These are phyloP conservation scores for Kluyveromyces aestuarii DNA, from an alignment of 805 yeast species.

Conservation along the genomic window DNA sequence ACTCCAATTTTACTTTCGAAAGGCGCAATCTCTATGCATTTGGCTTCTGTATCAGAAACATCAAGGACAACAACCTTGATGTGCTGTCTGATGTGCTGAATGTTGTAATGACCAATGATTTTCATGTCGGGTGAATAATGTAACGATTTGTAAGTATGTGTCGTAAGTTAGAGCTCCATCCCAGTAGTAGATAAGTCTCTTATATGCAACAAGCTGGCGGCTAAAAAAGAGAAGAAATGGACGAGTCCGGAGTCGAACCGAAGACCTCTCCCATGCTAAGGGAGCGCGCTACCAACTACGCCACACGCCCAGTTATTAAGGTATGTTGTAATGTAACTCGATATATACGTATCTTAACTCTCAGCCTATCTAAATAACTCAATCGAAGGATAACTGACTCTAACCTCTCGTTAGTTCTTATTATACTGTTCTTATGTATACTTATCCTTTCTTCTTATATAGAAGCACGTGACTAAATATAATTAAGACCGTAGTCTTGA, in stretches of 20 bases:
- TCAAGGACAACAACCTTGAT: constrained; percentile 1
- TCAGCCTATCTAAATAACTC: too few species aligned
- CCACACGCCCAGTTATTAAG: constrained; percentile 62
- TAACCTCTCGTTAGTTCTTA: too few species aligned
- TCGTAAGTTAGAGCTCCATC: too few species aligned
- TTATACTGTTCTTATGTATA: too few species aligned
- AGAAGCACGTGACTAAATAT: too few species aligned
- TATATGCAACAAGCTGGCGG: too few species aligned
- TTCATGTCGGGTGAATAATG: neutral
- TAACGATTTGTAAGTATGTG: too few species aligned
- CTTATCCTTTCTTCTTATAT: too few species aligned
- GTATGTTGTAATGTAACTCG: neutral
- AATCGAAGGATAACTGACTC: too few species aligned
- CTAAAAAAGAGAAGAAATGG: constrained; percentile 32
- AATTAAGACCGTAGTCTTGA: too few species aligned
- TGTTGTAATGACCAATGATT: neutral
- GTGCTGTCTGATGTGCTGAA: neutral
- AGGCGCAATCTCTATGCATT: neutral
- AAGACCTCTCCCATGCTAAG: constrained; percentile 69
- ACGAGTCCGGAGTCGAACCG: constrained; percentile 70
- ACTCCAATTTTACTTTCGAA: neutral
- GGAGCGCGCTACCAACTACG: constrained; percentile 73
- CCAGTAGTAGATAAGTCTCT: too few species aligned
- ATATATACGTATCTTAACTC: too few species aligned
- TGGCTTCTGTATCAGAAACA: neutral